Evolutionary conservation across 1,284 basidiomycete species (phyloP).

Genomic region (Fomitopsis palustris): DNA sequence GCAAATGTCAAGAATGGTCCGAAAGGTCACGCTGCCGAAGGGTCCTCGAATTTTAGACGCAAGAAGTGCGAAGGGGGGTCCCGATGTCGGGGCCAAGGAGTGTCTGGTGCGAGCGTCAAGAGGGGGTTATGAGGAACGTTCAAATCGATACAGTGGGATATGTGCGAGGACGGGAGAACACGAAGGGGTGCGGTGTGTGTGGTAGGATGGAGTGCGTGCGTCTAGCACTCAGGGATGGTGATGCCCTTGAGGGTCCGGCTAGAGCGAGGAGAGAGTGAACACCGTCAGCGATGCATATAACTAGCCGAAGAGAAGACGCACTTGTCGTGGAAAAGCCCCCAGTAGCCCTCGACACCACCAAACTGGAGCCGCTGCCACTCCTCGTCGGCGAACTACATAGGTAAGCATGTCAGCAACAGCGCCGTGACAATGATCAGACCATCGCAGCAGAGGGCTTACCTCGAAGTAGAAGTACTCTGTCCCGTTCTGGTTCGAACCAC

Average conservation of each 20-base stretch:
- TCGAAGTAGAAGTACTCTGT: constrained; percentile 89
- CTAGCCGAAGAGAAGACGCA: constrained; percentile 23
- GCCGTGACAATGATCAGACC: not conserved
- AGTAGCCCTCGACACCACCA: constrained; percentile 83
- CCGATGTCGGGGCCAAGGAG: not conserved
- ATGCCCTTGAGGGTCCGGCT: constrained; percentile 33
- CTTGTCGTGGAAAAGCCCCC: constrained; percentile 65
- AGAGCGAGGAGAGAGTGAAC: constrained; percentile 16
- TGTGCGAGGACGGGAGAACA: not conserved
- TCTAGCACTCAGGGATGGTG: constrained; percentile 24
- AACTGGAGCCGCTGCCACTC: constrained; percentile 75
- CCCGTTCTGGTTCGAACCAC: constrained; percentile 77
- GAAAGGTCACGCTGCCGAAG: too few relatives aligned
- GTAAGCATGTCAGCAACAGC: not conserved
- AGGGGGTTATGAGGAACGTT: not conserved
- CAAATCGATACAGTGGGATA: constrained; percentile 1
- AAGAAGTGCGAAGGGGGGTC: not conserved
- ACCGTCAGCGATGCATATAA: constrained; percentile 1
- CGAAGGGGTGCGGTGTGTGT: not conserved
- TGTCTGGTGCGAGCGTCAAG: not conserved
- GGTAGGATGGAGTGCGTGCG: not conserved
- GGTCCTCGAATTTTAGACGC: too few relatives aligned
- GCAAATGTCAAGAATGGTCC: too few relatives aligned
- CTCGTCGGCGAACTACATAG: constrained; percentile 72
- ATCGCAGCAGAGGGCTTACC: constrained; percentile 31